Percentiles rank a stretch among this genome's conserved stretches.
Conservation (phyloP, 257 asterid genomes). For the Gynochthodes officinalis region DNA sequence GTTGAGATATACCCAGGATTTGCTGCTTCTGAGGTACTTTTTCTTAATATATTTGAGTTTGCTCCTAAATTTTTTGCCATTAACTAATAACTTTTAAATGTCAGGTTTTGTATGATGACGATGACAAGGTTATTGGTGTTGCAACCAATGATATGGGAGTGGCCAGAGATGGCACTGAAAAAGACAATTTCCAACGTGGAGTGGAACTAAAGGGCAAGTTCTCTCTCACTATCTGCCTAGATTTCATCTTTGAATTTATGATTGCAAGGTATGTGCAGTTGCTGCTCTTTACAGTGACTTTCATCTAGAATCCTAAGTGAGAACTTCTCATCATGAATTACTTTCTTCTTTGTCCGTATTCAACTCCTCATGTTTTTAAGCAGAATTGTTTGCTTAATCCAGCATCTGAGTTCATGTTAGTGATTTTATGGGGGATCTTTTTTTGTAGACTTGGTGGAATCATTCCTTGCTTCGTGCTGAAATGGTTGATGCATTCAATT, state of each 20-base stretch:
- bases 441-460: not conserved
- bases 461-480: not conserved
- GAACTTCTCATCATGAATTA: not conserved
- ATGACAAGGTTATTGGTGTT: slow-evolving; percentile 74
- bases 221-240: not conserved
- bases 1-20: slow-evolving; percentile 97
- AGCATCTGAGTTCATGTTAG: not conserved
- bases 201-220: slow-evolving; percentile 85
- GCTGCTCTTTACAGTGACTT: not conserved
- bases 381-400: not conserved
- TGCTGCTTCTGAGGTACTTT: slow-evolving; percentile 93
- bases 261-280: not conserved
- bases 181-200: slow-evolving; percentile 83
- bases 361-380: not conserved
- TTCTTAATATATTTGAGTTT: slow-evolving; percentile 9
- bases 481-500: not conserved
- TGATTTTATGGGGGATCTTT: not conserved
- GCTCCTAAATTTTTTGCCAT: not conserved
- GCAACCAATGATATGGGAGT: slow-evolving; percentile 99
- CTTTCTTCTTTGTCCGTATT: slow-evolving; percentile 14
- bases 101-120: slow-evolving; percentile 66
- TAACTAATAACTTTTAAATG: slow-evolving; percentile 2
- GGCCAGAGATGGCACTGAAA: slow-evolving; percentile 79
- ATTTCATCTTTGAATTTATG: not conserved
- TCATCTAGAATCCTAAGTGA: not conserved